phyloP scores from a whole-genome alignment of 371 early-diverging fungal species.

The Mortierella polycephala region DNA sequence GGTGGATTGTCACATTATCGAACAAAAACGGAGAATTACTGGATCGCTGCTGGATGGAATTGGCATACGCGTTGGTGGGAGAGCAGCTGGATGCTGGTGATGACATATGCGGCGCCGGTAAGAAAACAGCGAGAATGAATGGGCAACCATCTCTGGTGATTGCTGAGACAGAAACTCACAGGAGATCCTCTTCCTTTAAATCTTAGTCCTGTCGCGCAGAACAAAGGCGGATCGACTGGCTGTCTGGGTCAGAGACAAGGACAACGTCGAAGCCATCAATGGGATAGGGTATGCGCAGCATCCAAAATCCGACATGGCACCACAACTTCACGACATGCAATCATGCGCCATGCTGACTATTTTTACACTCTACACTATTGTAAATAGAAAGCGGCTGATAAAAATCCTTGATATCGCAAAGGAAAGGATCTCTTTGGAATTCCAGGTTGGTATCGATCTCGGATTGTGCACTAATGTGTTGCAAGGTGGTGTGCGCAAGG shows the following conservation, averaged over 20 bases:
- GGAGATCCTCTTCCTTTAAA: neutral
- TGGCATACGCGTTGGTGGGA: constrained; percentile 46
- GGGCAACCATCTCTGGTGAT: too few relatives aligned
- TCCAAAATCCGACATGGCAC: too few relatives aligned
- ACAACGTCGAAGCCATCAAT: constrained; percentile 40
- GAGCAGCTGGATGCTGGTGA: constrained; percentile 43
- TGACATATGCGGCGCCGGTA: constrained; percentile 52
- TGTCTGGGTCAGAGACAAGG: constrained; percentile 48
- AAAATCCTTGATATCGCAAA: constrained; percentile 30
- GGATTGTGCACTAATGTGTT: too few relatives aligned
- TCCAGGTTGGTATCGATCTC: too few relatives aligned
- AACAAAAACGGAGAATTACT: constrained; percentile 29
- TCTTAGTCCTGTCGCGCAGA: constrained; percentile 34
- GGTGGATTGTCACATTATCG: constrained; percentile 42
- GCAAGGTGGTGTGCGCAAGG: too few relatives aligned
- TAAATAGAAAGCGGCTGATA: constrained; percentile 30
- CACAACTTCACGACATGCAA: neutral
- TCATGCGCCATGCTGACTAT: neutral
- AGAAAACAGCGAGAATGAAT: too few relatives aligned
- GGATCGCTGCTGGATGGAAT: constrained; percentile 50
- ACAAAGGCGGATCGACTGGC: constrained; percentile 46
- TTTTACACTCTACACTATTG: neutral
- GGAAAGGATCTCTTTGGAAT: constrained; percentile 38
- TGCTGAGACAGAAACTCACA: too few relatives aligned
- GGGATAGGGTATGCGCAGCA: constrained; percentile 42